Percentiles rank a stretch among this genome's conserved stretches.
These are phyloP conservation scores for Ramaria sp. DNA, from an alignment of 768 basidiomycete genomes.

Conservation along the genomic window DNA sequence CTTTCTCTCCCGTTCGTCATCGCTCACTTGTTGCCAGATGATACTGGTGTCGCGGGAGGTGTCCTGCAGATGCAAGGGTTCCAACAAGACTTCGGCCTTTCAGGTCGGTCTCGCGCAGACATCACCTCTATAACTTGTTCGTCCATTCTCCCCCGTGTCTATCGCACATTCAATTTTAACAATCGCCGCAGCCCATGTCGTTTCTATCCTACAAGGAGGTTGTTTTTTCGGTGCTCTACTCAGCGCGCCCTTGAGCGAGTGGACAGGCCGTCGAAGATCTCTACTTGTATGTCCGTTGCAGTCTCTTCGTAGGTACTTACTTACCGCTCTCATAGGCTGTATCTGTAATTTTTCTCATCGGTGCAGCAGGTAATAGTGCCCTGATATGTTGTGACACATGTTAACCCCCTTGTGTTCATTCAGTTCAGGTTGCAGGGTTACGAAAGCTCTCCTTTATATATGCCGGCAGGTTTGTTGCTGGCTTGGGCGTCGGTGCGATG, in stretches of 20 bases:
- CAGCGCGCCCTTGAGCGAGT: slow-evolving; percentile 36
- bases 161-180: neutral
- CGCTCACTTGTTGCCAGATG: neutral
- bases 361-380: neutral
- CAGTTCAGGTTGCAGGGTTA: slow-evolving; percentile 30
- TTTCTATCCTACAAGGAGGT: slow-evolving; percentile 81
- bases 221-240: slow-evolving; percentile 81
- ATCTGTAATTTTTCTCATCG: slow-evolving; percentile 7
- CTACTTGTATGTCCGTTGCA: neutral
- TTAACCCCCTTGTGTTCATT: neutral
- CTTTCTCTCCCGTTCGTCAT: neutral
- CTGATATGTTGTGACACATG: neutral
- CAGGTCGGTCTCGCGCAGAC: slow-evolving; percentile 17
- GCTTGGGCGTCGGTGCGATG: slow-evolving; percentile 74
- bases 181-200: slow-evolving; percentile 40
- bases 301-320: neutral
- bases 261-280: neutral
- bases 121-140: neutral
- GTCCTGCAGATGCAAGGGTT: slow-evolving; percentile 58
- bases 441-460: slow-evolving; percentile 62
- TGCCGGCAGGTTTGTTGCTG: slow-evolving; percentile 68
- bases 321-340: neutral
- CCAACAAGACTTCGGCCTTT: slow-evolving; percentile 48
- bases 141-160: neutral
- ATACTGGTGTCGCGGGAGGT: slow-evolving; percentile 48